Base-by-base conservation (phyloP, 495 filamentous ascomycete genomes). In the Neurospora sp. region DNA sequence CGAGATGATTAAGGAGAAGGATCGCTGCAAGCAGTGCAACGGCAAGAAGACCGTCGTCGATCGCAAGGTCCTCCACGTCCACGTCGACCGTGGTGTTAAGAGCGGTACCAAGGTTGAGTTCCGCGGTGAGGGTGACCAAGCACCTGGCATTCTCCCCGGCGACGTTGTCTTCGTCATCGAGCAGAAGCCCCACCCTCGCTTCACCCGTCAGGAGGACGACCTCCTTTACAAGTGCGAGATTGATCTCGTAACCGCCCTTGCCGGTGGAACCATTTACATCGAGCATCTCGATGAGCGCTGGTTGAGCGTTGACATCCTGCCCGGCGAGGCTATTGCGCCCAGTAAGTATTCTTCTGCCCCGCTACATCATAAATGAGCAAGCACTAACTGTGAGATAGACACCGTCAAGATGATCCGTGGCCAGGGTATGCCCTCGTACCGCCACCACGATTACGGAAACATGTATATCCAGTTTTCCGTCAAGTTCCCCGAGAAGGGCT, bases 11-110 rank as follows among this genome's bases (percentile, higher is more conserved):
- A 92, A 92, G 76, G 96, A 98, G 70, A 94, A 95, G 86, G 96
- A 98, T 83, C 90, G 91, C 80, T 99, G 96, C 90, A 98, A 97
- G 90, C 83, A 85, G 74, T 99, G 96, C 84, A 89, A 86, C 73
- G 96, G 95, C 81, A 98, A 98, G 90, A 99, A 98, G 90, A 98
- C 96, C 9, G 85, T 95, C 75, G 92, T 97, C 54, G 96, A 99
- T 86, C 90, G 96, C 75, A 99, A 99, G 86, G 94, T 98, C 31
- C 91, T 99, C 71, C 96, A 98, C 82, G 96, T 99, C 75, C 94
- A 97, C 82, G 94, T 99, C 80, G 96, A 99, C 84, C 91, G 91
- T 78, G 96, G 96, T 83, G 93, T 99, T 75, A 90, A 92, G 83
- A 92, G 90, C 80, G 96, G 96, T 72, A 93, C 95, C 82, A 97